Evolutionary conservation across 2,329 filamentous ascomycete genomes (phyloP), one percentile per base, ranked within the genome.

Genomic region (Cryphonectria carpinicola): DNA sequence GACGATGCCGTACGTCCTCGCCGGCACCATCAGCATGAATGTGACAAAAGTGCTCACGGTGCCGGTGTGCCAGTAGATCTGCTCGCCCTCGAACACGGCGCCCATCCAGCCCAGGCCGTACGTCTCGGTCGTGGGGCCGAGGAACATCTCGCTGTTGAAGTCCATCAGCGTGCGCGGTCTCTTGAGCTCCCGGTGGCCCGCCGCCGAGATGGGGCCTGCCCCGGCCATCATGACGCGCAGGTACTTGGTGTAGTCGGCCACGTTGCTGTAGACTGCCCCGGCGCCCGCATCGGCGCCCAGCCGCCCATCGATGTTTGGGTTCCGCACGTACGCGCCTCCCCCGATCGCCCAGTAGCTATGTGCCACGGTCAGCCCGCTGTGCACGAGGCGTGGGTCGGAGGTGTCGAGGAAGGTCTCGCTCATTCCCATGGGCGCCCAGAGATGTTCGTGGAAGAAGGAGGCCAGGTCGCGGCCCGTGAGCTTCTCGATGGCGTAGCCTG

Each of bases 391-490:
- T 0, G 85, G 83, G 6, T 79, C 77, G 0, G 75, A 60, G 3
- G 77, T 61, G 1, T 77, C 75, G 8, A 81, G 75, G 49, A 78
- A 82, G 0, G 84, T 84, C 65, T 82, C 80, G 3, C 76, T 74
- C 85, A 88, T 87, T 2, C 78, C 80, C 39, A 88, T 77, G 0
- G 84, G 85, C 2, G 72, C 72, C 81, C 84, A 87, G 61, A 87
- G 77, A 13, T 76, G 72, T 28, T 81, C 76, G 10, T 76, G 77
- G 13, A 87, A 76, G 52, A 85, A 83, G 5, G 80, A 75, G 0
- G 80, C 80, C 3, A 87, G 77, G 41, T 76, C 75, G 14, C 73
- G 72, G 0, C 80, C 81, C 0, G 80, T 82, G 3, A 85, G 69
- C 0, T 75, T 81, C 73, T 87, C 83, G n/a, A 87, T 75, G 0